Evolutionary conservation across 2,329 filamentous ascomycete genomes (phyloP).

Genomic region (Gliomastix tumulicola): DNA sequence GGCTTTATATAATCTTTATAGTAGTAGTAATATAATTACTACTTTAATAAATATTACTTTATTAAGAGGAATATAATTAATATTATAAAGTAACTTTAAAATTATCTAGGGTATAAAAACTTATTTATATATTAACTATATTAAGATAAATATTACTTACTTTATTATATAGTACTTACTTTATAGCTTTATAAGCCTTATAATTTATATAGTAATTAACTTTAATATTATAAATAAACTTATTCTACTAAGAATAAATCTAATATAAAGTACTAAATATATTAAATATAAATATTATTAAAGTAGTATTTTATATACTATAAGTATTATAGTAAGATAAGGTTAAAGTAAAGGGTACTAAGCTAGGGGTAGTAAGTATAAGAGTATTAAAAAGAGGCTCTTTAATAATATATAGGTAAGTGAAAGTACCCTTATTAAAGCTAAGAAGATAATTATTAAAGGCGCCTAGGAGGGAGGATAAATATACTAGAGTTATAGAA

Average conservation of each 20-base stretch:
- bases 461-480: neutral
- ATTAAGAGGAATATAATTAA: neutral
- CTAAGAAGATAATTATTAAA: too few relatives aligned
- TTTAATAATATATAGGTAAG: too few relatives aligned
- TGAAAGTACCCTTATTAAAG: too few relatives aligned
- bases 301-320: neutral
- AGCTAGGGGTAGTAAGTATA: neutral
- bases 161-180: neutral
- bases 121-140: neutral
- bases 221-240: neutral
- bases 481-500: neutral
- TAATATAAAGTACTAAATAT: neutral
- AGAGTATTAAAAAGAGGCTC: neutral
- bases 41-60: neutral
- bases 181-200: neutral
- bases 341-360: neutral
- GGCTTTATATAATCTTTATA: neutral
- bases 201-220: neutral
- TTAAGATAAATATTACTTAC: constrained; percentile 3
- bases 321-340: neutral
- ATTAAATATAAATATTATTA: neutral
- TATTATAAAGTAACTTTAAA: neutral
- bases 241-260: neutral
- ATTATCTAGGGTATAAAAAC: neutral
- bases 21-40: constrained; percentile 1